These are phyloP conservation scores for Sarcocystis neurona DNA, from an alignment of 169 alveolate genomes.

Conservation along the genomic window DNA sequence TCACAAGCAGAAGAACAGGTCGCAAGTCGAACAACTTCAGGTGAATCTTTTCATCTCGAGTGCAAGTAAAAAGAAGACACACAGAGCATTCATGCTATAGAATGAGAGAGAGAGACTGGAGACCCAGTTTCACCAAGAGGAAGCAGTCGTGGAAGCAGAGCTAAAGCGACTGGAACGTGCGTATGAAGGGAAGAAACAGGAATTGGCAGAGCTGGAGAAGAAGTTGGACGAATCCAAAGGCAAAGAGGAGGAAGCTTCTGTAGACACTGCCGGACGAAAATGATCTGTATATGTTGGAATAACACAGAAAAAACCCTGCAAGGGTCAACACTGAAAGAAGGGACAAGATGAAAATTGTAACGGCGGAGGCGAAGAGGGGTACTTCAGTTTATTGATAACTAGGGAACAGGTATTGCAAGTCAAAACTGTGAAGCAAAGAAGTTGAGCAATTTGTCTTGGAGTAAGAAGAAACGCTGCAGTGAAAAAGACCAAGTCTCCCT, in stretches of 20 bases:
- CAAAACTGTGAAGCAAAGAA: too few species aligned
- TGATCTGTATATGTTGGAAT: neutral
- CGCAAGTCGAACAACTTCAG: neutral
- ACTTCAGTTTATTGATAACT: too few species aligned
- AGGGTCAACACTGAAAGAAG: too few species aligned
- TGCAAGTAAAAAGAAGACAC: too few species aligned
- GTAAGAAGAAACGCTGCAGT: too few species aligned
- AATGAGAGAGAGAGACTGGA: constrained; percentile 8
- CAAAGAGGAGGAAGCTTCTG: neutral
- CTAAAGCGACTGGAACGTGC: neutral
- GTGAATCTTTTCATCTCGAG: neutral
- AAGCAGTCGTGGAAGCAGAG: neutral
- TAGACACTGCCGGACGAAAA: neutral
- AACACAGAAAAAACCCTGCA: neutral
- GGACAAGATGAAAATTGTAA: too few species aligned
- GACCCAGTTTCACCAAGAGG: neutral
- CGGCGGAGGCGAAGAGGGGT: too few species aligned
- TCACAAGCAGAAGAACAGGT: too few species aligned
- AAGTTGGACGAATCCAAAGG: too few species aligned
- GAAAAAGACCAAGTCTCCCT: too few species aligned
- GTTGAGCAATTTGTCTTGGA: too few species aligned
- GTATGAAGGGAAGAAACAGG: neutral
- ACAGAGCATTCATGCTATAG: neutral
- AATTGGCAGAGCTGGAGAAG: neutral
- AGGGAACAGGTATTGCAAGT: too few species aligned